phyloP scores from a whole-genome alignment of 768 basidiomycete species.

The Xerocomus potaroensis region DNA sequence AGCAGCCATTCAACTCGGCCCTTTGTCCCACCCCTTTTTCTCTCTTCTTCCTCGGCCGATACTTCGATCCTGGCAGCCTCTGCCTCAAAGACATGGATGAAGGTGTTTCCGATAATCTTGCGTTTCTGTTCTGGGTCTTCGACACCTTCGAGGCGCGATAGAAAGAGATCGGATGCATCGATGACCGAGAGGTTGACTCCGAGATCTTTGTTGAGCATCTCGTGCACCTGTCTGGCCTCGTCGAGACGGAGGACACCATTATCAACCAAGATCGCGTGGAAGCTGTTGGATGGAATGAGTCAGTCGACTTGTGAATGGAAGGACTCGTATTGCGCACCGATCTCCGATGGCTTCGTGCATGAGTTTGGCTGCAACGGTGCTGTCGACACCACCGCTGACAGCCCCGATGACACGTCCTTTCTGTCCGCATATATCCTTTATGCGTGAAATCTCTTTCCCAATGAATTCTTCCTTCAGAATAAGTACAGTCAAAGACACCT shows the following conservation, averaged over 20 bases:
- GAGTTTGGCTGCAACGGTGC: conserved; percentile 95
- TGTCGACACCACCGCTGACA: conserved; percentile 96
- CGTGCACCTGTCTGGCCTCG: conserved; percentile 86
- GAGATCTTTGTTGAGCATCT: conserved; percentile 89
- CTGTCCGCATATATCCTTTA: conserved; percentile 89
- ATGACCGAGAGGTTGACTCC: conserved; percentile 96
- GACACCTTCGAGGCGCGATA: conserved; percentile 80
- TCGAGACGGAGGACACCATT: conserved; percentile 94
- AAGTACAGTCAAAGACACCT: neutral
- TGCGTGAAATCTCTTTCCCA: conserved; percentile 91
- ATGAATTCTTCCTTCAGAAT: conserved; percentile 85
- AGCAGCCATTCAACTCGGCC: conserved; percentile 96
- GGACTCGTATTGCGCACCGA: conserved; percentile 47
- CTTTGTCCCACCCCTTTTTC: conserved; percentile 62
- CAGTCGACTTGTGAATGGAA: neutral
- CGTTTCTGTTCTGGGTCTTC: conserved; percentile 97
- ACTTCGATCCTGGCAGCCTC: conserved; percentile 89
- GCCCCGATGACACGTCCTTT: conserved; percentile 97
- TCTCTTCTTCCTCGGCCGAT: conserved; percentile 71
- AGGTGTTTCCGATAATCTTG: conserved; percentile 98
- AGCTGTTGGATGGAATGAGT: conserved; percentile 43
- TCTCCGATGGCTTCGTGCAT: conserved; percentile 99
- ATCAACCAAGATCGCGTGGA: conserved; percentile 99
- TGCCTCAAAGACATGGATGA: conserved; percentile 96
- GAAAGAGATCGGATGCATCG: conserved; percentile 92